Conservation (phyloP, 306 rosid genomes). For the Medicago arabica region DNA sequence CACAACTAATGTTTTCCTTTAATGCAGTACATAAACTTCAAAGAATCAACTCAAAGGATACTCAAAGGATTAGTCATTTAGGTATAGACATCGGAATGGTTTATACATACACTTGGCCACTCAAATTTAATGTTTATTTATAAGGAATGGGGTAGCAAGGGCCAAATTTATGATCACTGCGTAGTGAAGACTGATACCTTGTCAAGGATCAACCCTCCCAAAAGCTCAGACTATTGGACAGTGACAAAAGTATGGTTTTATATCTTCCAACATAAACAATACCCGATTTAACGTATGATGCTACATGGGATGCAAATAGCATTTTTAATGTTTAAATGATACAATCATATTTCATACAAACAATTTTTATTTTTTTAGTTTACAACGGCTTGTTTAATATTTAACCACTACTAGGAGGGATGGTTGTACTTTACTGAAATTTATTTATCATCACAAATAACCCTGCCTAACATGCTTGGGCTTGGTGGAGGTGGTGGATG, state of each 20-base stretch:
- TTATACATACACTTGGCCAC: neutral
- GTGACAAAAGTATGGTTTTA: neutral
- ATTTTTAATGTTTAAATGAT: constrained; percentile 4
- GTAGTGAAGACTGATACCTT: constrained; percentile 1
- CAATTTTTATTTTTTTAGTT: neutral
- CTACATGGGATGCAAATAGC: neutral
- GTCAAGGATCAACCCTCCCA: constrained; percentile 11
- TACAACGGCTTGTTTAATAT: neutral
- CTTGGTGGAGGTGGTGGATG: neutral
- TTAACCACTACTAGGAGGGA: neutral
- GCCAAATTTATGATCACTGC: neutral
- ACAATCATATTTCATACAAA: constrained; percentile 5
- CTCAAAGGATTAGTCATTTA: neutral
- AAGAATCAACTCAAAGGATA: neutral
- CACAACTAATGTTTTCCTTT: neutral
- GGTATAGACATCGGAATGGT: constrained; percentile 4
- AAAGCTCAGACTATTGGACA: constrained; percentile 1
- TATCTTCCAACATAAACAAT: constrained; percentile 19
- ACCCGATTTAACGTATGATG: neutral
- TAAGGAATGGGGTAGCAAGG: neutral
- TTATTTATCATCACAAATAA: constrained; percentile 4
- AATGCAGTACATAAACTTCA: neutral
- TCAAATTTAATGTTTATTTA: neutral
- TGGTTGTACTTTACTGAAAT: constrained; percentile 10
- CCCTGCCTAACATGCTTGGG: neutral